Percentiles rank a stretch among this genome's conserved stretches.
Evolutionary conservation across 2,329 filamentous ascomycete species (phyloP).

Genomic region (Sporothrix mexicana): DNA sequence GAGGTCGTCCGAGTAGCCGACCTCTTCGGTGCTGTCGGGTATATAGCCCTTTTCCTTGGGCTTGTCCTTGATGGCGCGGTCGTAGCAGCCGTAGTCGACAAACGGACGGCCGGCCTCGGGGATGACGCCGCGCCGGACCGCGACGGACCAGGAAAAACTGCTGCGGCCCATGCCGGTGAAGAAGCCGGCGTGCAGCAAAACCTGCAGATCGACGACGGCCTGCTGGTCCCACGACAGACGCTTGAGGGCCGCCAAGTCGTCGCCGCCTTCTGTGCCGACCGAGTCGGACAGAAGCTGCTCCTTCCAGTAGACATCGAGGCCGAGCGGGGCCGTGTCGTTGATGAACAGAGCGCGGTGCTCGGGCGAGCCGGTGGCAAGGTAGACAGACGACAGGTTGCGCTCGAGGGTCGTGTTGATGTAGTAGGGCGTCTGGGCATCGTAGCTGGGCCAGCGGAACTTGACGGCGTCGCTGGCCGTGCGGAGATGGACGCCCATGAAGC

Average conservation of each 20-base stretch:
- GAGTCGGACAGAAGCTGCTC: conserved; percentile 44
- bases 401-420: conserved; percentile 46
- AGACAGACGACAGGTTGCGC: conserved; percentile 37
- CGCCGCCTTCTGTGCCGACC: too few species aligned
- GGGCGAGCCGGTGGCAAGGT: conserved; percentile 19
- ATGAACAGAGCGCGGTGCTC: not conserved
- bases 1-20: too few species aligned
- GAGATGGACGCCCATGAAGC: conserved; percentile 49
- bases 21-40: too few species aligned
- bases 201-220: conserved; percentile 31
- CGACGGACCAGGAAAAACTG: conserved; percentile 29
- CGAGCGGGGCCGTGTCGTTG: not conserved
- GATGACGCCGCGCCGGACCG: conserved; percentile 17
- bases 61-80: too few species aligned
- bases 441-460: conserved; percentile 45
- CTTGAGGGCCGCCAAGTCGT: too few species aligned
- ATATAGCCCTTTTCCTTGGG: too few species aligned
- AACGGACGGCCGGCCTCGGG: too few species aligned
- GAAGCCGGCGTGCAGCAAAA: conserved; percentile 29
- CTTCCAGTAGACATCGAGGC: conserved; percentile 34
- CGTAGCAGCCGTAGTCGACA: too few species aligned
- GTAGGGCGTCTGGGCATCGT: conserved; percentile 46
- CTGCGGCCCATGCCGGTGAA: conserved; percentile 31
- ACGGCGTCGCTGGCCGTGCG: conserved; percentile 46
- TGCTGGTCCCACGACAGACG: conserved; percentile 43